phyloP scores from a whole-genome alignment of 306 rosid genomes.

The Acacia acuminata region DNA sequence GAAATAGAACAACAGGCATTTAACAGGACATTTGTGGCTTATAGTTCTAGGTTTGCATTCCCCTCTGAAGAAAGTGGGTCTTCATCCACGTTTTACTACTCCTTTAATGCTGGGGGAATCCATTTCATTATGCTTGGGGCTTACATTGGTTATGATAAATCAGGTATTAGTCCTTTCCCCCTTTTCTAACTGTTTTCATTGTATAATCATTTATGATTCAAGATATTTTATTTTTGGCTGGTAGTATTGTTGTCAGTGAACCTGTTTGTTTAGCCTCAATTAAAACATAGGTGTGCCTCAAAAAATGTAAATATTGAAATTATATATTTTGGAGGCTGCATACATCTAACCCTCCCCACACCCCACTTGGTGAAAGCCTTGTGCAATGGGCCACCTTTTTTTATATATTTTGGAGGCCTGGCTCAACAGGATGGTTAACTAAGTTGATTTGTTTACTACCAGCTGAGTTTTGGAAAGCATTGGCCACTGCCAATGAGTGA shows the following conservation, averaged over 20 bases:
- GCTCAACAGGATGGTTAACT: not conserved
- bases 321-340: not conserved
- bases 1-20: slow-evolving; percentile 70
- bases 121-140: slow-evolving; percentile 95
- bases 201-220: not conserved
- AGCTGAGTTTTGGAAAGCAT: not conserved
- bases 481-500: not conserved
- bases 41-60: slow-evolving; percentile 88
- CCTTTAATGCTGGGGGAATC: slow-evolving; percentile 84
- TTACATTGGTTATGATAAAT: slow-evolving; percentile 52
- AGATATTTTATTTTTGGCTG: not conserved
- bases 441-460: not conserved
- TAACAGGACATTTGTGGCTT: slow-evolving; percentile 61
- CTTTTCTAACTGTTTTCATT: slow-evolving; percentile 5
- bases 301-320: not conserved
- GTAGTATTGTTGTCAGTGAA: not conserved
- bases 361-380: no score
- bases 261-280: slow-evolving; percentile 15
- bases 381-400: no score
- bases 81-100: slow-evolving; percentile 72
- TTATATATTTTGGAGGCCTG: slow-evolving; percentile 2
- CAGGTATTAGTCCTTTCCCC: slow-evolving; percentile 41
- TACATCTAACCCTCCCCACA: no score
- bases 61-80: slow-evolving; percentile 89
- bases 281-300: not conserved